These are phyloP conservation scores for Seiridium cupressi DNA, from an alignment of 2,329 filamentous ascomycete species.

Conservation along the genomic window DNA sequence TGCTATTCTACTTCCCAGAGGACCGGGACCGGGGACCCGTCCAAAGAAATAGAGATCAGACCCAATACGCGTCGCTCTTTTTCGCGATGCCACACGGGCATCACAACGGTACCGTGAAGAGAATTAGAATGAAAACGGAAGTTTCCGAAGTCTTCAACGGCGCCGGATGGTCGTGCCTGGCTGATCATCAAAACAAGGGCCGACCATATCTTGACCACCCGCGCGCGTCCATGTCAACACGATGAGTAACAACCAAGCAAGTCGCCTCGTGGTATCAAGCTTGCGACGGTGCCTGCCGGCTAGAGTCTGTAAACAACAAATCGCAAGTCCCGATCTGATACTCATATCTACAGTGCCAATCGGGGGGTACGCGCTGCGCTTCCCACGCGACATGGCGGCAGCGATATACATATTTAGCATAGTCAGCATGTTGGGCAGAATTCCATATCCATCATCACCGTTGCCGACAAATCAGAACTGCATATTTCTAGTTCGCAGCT, in stretches of 20 bases:
- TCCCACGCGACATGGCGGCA: constrained; percentile 2
- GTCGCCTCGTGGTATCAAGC: background rate
- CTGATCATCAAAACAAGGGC: constrained; percentile 1
- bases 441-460: background rate
- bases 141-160: background rate
- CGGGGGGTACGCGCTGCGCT: background rate
- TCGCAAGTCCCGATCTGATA: background rate
- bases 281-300: background rate
- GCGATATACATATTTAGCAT: constrained; percentile 4
- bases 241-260: background rate
- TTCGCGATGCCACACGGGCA: background rate
- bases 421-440: constrained; percentile 3
- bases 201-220: background rate
- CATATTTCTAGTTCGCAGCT: constrained; percentile 1
- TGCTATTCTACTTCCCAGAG: background rate
- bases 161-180: background rate
- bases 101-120: too few relatives aligned
- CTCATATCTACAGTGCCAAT: constrained; percentile 1
- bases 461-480: background rate
- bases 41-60: background rate
- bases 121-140: too few relatives aligned
- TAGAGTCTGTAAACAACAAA: background rate
- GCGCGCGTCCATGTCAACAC: background rate
- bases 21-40: background rate
- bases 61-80: background rate